A percentile compares a stretch with the other conserved stretches of the same genome.
Conservation (phyloP, 2,329 filamentous ascomycete genomes). For the Ceratocystis destructans region DNA sequence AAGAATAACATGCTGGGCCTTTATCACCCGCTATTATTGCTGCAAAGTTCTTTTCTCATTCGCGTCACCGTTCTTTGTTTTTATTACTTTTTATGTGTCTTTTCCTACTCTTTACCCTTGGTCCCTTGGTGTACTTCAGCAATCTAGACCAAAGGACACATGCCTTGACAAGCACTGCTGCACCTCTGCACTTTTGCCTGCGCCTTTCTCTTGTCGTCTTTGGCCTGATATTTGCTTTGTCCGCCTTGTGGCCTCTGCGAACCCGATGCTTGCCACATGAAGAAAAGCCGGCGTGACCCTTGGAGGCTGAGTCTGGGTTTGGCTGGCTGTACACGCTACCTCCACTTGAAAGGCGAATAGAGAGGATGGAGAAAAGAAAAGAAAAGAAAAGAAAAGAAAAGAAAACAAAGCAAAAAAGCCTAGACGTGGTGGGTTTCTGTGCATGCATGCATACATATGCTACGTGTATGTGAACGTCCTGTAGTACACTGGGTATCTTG, state of each 20-base stretch:
- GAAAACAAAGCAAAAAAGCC: too few relatives aligned
- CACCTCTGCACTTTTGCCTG: not conserved
- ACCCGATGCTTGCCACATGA: not conserved
- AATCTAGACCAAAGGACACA: not conserved
- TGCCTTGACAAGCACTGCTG: too few relatives aligned
- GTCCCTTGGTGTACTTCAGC: not conserved
- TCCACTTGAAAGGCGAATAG: not conserved
- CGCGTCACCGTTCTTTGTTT: not conserved
- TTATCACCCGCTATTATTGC: not conserved
- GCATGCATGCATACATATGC: not conserved
- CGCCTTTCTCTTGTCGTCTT: not conserved
- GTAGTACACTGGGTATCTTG: too few relatives aligned
- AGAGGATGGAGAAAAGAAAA: not conserved
- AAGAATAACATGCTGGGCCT: not conserved
- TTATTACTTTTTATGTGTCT: not conserved
- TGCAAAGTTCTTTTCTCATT: not conserved
- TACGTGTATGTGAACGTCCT: not conserved
- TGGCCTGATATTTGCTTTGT: not conserved
- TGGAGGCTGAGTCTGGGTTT: not conserved
- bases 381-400: not conserved
- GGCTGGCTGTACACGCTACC: not conserved
- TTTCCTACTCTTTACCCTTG: not conserved
- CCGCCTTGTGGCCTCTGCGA: not conserved
- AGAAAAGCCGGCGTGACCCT: not conserved
- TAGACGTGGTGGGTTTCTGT: not conserved